Conservation (phyloP, 306 rosid genomes). For the Albizia julibrissin region DNA sequence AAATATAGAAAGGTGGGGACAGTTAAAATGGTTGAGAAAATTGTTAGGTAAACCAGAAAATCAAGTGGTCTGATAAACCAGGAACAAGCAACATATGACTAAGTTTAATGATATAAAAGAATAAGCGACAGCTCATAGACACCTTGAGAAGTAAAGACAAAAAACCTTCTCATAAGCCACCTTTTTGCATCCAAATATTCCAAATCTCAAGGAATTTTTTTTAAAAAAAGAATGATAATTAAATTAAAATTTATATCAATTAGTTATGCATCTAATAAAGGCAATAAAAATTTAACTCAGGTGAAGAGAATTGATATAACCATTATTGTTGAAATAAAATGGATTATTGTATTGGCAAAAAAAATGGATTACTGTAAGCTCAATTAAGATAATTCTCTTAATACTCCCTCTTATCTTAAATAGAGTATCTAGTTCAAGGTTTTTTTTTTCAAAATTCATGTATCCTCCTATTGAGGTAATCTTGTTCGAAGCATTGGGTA, state of each 20-base stretch:
- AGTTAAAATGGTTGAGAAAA: background rate
- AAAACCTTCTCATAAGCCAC: constrained; percentile 38
- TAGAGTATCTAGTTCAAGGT: no score
- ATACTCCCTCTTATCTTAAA: no score
- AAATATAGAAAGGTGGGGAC: background rate
- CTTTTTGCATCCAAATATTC: constrained; percentile 25
- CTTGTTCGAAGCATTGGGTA: no score
- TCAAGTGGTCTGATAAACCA: constrained; percentile 62
- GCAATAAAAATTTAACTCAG: background rate
- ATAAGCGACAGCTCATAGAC: constrained; percentile 77
- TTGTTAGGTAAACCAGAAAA: constrained; percentile 32
- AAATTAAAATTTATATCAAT: background rate
- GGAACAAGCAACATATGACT: constrained; percentile 61
- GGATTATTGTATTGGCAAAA: background rate
- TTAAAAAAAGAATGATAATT: background rate
- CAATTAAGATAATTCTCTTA: no score
- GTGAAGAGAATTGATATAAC: background rate
- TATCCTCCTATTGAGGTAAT: no score
- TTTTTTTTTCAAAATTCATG: no score
- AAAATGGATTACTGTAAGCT: no score
- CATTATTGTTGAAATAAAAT: background rate
- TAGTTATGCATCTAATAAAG: background rate
- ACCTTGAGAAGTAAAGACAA: constrained; percentile 66
- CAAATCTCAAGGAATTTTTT: background rate
- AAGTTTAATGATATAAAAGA: constrained; percentile 62